These are phyloP conservation scores for Mariannaea elegans DNA, from an alignment of 2,329 filamentous ascomycete genomes.

Conservation along the genomic window DNA sequence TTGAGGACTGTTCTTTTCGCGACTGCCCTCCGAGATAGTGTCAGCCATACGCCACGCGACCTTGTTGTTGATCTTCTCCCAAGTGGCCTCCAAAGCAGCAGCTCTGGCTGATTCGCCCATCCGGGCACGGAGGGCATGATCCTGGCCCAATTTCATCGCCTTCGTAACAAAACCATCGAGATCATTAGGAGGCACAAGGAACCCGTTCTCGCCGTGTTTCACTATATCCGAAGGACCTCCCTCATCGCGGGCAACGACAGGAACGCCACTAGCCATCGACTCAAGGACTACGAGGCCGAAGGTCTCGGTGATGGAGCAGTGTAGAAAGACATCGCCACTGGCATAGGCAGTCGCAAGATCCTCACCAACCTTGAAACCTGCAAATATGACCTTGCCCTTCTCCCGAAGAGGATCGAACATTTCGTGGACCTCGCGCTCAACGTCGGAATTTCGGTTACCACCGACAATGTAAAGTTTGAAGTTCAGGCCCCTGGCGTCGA, in stretches of 20 bases:
- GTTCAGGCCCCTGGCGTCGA: conserved; percentile 63
- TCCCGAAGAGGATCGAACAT: conserved; percentile 62
- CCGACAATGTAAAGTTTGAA: conserved; percentile 75
- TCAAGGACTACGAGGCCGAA: conserved; percentile 77
- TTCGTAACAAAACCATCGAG: conserved; percentile 65
- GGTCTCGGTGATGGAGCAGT: conserved; percentile 77
- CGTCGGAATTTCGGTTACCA: conserved; percentile 70
- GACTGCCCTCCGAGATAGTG: conserved; percentile 57
- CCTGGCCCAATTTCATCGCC: conserved; percentile 58
- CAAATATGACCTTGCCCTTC: conserved; percentile 68
- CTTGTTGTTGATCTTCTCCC: conserved; percentile 76
- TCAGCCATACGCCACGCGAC: conserved; percentile 71
- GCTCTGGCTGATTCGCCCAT: conserved; percentile 60
- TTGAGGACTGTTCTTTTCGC: conserved; percentile 36
- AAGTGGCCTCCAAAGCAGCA: conserved; percentile 71
- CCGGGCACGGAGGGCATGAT: conserved; percentile 52
- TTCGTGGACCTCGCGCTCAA: conserved; percentile 68
- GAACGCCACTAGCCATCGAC: conserved; percentile 75
- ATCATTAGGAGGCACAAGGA: conserved; percentile 67
- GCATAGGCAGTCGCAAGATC: conserved; percentile 73
- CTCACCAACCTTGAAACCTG: conserved; percentile 69
- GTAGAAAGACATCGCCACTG: conserved; percentile 73
- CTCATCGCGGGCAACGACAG: conserved; percentile 74
- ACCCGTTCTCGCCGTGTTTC: conserved; percentile 66
- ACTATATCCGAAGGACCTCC: conserved; percentile 76